phyloP scores from a whole-genome alignment of 305 asterid species.

The Fraxinus sp. region DNA sequence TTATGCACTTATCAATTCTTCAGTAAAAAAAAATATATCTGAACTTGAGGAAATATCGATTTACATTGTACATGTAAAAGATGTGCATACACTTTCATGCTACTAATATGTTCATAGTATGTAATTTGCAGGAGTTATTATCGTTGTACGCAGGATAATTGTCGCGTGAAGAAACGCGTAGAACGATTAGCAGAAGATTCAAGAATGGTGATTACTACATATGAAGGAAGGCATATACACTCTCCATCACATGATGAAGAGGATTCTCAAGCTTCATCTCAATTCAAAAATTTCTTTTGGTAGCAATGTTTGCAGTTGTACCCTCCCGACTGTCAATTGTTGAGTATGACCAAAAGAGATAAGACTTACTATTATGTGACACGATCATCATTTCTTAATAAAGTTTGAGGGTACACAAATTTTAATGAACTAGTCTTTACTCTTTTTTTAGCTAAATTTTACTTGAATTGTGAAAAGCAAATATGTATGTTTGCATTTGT shows the following conservation, averaged over 20 bases:
- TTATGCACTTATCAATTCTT: background rate
- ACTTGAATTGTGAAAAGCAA: background rate
- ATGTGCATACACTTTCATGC: background rate
- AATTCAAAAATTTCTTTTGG: slow-evolving; percentile 62
- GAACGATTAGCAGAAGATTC: slow-evolving; percentile 90
- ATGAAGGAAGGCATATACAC: slow-evolving; percentile 85
- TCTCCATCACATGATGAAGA: slow-evolving; percentile 73
- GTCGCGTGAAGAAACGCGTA: slow-evolving; percentile 84
- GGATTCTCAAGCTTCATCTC: slow-evolving; percentile 51
- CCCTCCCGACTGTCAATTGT: background rate
- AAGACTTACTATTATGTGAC: background rate
- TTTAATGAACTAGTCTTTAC: background rate
- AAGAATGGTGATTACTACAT: slow-evolving; percentile 90
- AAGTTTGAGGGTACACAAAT: background rate
- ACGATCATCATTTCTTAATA: background rate
- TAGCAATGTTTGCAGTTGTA: slow-evolving; percentile 23
- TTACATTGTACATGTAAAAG: background rate
- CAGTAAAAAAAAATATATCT: background rate
- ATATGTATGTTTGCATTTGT: background rate
- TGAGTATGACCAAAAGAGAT: background rate
- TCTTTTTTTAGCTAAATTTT: too few species aligned
- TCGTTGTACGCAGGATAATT: slow-evolving; percentile 84
- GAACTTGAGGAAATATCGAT: background rate
- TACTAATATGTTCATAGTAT: background rate
- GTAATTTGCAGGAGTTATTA: slow-evolving; percentile 68